Evolutionary conservation across 345 rosid genomes (phyloP), one percentile per base, ranked within the genome.

Genomic region (Pseudoturritis turrita): DNA sequence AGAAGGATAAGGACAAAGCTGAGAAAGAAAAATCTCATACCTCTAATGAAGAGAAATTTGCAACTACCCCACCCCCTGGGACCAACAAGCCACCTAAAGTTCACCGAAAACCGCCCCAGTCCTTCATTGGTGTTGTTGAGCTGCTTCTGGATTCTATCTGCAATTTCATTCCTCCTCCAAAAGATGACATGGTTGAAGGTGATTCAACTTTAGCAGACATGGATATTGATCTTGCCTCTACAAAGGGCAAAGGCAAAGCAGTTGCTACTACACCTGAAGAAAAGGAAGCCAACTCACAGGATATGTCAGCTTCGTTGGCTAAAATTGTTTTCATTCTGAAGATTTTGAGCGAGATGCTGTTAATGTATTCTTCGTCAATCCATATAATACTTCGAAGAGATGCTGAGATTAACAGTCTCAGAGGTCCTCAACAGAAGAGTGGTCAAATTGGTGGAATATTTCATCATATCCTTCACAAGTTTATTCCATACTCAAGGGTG

Each of bases 191-290:
- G 25, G 66, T 49, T 67, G 58, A 81, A 67, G 83, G 76, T 60
- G 87, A 80, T 68, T 61, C 73, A 59, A 76, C 86, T 53, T 83
- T 86, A 51, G 75, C 84, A 62, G 92, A 86, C 71, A 94, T 94
- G 98, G 96, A 91, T 77, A 86, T 94, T 79, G 98, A 94, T 83
- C 88, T 79, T 75, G 84, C 93, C 69, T 80, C 88, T 26, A 65
- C 70, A 26, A 89, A 85, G 77, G 95, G 90, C 56, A 94, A 94
- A 82, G 98, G 98, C 61, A 94, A 91, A 81, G 97, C 96, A 29
- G 71, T 94, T 40, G 96, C 83, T 15, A 41, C 85, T 66, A 75
- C 79, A 31, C 66, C 88, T 68, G 95, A 84, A 35, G 90, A 75
- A 71, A 82, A 81, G 68, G 89, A 78, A 78, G 61, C 76, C 57